Evolutionary conservation across 768 basidiomycete species (phyloP), one percentile per base, ranked within the genome.

Genomic region (Tulasnella sp.): DNA sequence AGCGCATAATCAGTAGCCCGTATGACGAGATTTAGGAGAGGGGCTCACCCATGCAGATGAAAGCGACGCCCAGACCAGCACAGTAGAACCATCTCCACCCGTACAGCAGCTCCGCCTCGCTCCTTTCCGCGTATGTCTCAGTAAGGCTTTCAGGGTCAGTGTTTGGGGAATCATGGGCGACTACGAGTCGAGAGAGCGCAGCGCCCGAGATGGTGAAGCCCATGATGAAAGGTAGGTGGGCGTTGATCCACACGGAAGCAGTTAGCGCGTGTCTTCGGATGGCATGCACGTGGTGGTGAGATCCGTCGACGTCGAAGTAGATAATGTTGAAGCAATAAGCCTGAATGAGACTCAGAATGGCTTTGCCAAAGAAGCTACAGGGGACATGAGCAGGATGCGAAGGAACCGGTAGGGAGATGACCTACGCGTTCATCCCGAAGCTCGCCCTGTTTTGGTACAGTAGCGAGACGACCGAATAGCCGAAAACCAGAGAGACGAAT

Each of bases 401-500:
- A 59, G 44, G 19, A 59, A 22, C 16, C 32, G 1, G 7, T 14
- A 1, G 32, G 7, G 64, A 19, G 63, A 37, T 8, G 34, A 65
- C 69, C 17, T 52, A 70, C 69, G 47, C 52, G 47, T 70, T 70
- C 32, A 70, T 29, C 16, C 69, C 69, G n/a, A 70, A 70, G 35
- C 42, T 47, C 17, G 69, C 69, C 17, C 34, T n/a, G 69, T 70
- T 70, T 19, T 75, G 74, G 47, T 75, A 75, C 12, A 75, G 59
- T 11, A 75, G 42, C 16, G 59, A 19, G 39, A 75, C 63, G 12
- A 75, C 73, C 32, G 72, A 66, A 35, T 75, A 66, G 69, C 78
- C 78, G 32, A 79, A 74, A 5, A 79, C 77, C 44, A 80, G 76
- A 66, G 77, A 77, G n/a, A 80, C 78, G 59, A 80, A 80, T 6